These are phyloP conservation scores for Theobroma cacao DNA, from an alignment of 345 rosid genomes.

Conservation along the genomic window DNA sequence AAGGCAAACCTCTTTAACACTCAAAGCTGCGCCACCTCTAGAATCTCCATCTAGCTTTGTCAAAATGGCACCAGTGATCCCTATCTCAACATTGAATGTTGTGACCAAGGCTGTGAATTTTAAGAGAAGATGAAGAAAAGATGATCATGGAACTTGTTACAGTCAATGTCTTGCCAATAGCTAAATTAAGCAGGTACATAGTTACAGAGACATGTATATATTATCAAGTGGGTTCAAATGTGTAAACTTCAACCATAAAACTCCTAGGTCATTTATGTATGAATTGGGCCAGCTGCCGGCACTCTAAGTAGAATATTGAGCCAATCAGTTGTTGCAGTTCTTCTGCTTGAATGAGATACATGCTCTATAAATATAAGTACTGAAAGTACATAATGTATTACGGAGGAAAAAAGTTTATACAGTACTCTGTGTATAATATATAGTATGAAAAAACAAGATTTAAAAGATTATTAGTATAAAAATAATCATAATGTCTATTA, in stretches of 20 bases:
- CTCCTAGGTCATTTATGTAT: not conserved
- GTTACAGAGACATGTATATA: not conserved
- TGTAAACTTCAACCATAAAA: not conserved
- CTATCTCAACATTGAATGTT: slow-evolving; percentile 93
- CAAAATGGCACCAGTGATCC: slow-evolving; percentile 98
- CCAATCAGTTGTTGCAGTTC: not conserved
- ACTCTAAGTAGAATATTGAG: not conserved
- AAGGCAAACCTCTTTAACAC: slow-evolving; percentile 87
- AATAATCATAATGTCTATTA: not conserved
- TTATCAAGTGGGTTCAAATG: not conserved
- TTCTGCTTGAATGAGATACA: not conserved
- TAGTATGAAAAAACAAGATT: not conserved
- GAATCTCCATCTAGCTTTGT: slow-evolving; percentile 99
- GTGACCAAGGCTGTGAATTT: slow-evolving; percentile 77
- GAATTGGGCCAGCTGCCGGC: not conserved
- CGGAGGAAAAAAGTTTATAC: not conserved
- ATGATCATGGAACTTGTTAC: not conserved
- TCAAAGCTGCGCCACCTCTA: slow-evolving; percentile 98
- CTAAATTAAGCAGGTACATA: not conserved
- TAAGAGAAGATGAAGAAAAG: slow-evolving; percentile 7
- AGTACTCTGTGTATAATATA: not conserved
- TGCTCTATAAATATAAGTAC: not conserved
- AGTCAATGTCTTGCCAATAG: not conserved
- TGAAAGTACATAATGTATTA: not conserved
- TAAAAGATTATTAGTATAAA: not conserved